Percentiles rank a stretch among this genome's conserved stretches.
These are phyloP conservation scores for Colletotrichum limetticola DNA, from an alignment of 2,329 filamentous ascomycete genomes.

Conservation along the genomic window DNA sequence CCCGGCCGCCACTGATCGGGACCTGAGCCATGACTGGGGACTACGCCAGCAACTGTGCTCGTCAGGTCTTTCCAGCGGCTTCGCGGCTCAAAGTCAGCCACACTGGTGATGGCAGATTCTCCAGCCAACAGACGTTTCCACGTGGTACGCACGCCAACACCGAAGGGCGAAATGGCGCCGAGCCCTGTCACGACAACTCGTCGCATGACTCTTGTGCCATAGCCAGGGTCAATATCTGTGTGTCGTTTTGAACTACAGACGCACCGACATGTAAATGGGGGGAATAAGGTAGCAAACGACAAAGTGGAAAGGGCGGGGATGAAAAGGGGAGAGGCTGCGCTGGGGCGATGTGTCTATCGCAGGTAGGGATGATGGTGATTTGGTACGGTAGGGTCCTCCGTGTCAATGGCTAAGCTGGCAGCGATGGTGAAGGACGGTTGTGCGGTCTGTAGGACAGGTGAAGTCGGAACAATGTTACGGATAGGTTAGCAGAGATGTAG, in stretches of 20 bases:
- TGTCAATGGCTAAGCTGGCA: slow-evolving; percentile 2
- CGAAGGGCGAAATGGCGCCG: slow-evolving; percentile 84
- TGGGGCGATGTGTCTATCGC: background rate
- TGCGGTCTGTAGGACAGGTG: background rate
- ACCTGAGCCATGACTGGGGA: slow-evolving; percentile 64
- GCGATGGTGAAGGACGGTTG: background rate
- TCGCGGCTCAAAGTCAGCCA: slow-evolving; percentile 68
- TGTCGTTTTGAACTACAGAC: slow-evolving; percentile 8
- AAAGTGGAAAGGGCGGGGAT: slow-evolving; percentile 4
- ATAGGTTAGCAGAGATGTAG: background rate
- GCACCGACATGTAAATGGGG: slow-evolving; percentile 14
- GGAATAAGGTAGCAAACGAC: background rate
- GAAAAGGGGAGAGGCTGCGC: background rate
- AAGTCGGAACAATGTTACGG: slow-evolving; percentile 29
- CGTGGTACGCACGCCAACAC: slow-evolving; percentile 79
- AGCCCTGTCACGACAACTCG: slow-evolving; percentile 87
- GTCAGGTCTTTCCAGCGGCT: slow-evolving; percentile 77
- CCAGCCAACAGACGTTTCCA: slow-evolving; percentile 86
- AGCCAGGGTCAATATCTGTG: slow-evolving; percentile 35
- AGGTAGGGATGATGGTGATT: background rate
- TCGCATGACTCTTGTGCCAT: slow-evolving; percentile 64
- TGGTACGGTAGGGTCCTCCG: background rate
- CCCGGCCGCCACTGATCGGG: slow-evolving; percentile 59
- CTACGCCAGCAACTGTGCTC: slow-evolving; percentile 85
- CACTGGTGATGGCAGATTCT: slow-evolving; percentile 82